A percentile compares a stretch with the other conserved stretches of the same genome.
Conservation (phyloP, 768 basidiomycete genomes). For the Leccinum disarticulatum region DNA sequence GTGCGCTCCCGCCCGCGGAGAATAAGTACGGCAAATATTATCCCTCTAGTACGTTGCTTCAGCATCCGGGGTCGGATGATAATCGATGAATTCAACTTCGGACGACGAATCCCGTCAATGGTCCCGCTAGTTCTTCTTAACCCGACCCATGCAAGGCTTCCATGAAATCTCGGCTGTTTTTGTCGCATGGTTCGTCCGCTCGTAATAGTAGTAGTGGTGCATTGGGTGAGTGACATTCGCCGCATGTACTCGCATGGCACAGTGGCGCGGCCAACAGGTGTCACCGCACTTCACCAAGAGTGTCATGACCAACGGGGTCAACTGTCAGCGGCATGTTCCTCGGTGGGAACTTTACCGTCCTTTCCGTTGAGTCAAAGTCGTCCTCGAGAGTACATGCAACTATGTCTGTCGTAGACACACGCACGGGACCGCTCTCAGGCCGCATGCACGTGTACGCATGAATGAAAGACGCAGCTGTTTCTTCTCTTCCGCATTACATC, state of each 20-base stretch:
- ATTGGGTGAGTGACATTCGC: background rate
- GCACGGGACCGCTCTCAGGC: background rate
- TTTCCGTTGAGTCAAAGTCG: background rate
- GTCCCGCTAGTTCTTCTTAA: background rate
- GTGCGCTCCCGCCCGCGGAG: background rate
- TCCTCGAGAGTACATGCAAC: background rate
- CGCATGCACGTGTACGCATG: background rate
- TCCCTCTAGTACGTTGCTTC: background rate
- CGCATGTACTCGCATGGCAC: background rate
- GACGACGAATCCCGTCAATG: background rate
- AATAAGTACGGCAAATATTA: background rate
- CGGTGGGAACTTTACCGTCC: background rate
- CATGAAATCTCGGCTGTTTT: constrained; percentile 16
- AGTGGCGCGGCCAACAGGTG: background rate
- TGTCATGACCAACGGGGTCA: background rate
- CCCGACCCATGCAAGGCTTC: background rate
- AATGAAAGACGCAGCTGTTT: background rate
- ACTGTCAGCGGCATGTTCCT: background rate
- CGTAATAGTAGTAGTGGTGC: background rate
- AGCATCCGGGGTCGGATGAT: background rate
- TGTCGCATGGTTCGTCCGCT: constrained; percentile 6
- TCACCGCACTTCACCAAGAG: constrained; percentile 4
- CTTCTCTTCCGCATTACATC: background rate
- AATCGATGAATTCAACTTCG: background rate
- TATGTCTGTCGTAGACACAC: background rate